A percentile compares a stretch with the other conserved stretches of the same genome.
Evolutionary conservation across 352 stramenopile genomes (phyloP).

Genomic region (Discostella stelligera): DNA sequence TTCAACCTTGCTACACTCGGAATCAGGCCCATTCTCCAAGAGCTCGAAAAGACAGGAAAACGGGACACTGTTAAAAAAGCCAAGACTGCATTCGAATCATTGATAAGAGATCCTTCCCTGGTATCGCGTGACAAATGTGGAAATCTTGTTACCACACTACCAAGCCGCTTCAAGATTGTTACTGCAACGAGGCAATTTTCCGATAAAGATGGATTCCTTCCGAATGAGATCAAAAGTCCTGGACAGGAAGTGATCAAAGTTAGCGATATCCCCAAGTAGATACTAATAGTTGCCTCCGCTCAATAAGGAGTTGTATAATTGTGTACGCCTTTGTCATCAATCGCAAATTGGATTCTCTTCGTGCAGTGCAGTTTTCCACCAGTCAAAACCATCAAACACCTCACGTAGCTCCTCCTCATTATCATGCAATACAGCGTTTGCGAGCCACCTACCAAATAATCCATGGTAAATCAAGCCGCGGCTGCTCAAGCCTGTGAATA

Average conservation of each 20-base stretch:
- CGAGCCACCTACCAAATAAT: constrained; percentile 63
- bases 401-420: constrained; percentile 32
- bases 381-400: constrained; percentile 50
- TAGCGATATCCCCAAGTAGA: constrained; percentile 35
- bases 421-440: constrained; percentile 47
- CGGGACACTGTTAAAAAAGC: constrained; percentile 21
- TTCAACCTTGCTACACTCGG: constrained; percentile 32
- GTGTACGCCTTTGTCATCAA: not conserved
- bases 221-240: not conserved
- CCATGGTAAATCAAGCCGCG: constrained; percentile 77
- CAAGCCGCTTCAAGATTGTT: constrained; percentile 36
- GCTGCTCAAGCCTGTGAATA: constrained; percentile 76
- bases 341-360: not conserved
- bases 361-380: constrained; percentile 31
- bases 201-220: constrained; percentile 25
- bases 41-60: constrained; percentile 40
- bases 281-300: not conserved
- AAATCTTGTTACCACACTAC: constrained; percentile 30
- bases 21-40: constrained; percentile 26
- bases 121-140: constrained; percentile 31
- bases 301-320: not conserved
- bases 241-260: constrained; percentile 19
- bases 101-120: constrained; percentile 28
- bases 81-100: constrained; percentile 24
- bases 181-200: constrained; percentile 19